Conservation (phyloP, 352 stramenopile species). For the Globisporangium alternatum region DNA sequence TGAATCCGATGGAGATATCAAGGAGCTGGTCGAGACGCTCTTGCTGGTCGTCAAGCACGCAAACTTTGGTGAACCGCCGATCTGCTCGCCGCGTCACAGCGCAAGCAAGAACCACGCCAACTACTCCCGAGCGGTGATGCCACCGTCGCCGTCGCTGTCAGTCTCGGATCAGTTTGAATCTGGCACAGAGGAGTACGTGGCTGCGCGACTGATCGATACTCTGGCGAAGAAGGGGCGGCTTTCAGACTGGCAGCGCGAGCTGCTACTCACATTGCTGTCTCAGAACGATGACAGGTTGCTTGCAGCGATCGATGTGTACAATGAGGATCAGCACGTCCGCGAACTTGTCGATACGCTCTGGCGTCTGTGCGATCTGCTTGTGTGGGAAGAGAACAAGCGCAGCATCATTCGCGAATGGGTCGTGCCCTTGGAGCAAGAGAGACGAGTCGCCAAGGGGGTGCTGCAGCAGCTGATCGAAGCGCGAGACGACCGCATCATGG, state of each 20-base stretch:
- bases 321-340: conserved; percentile 36
- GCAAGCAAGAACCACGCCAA: background rate
- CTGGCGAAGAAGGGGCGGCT: conserved; percentile 34
- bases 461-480: conserved; percentile 42
- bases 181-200: conserved; percentile 24
- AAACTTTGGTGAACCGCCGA: conserved; percentile 40
- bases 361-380: conserved; percentile 58
- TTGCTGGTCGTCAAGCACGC: conserved; percentile 82
- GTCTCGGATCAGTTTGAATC: conserved; percentile 7
- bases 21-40: conserved; percentile 75
- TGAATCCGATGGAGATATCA: conserved; percentile 64
- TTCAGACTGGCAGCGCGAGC: conserved; percentile 53
- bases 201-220: conserved; percentile 31
- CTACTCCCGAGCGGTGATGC: background rate
- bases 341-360: conserved; percentile 59
- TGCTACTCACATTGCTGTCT: conserved; percentile 47
- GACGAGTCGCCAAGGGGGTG: conserved; percentile 28
- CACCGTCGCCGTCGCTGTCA: conserved; percentile 9
- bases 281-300: conserved; percentile 46
- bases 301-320: conserved; percentile 54
- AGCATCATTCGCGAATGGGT: conserved; percentile 59
- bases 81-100: conserved; percentile 22
- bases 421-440: conserved; percentile 33
- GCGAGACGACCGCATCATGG: conserved; percentile 64
- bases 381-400: conserved; percentile 53